Evolutionary conservation across 345 rosid species (phyloP), one percentile per base, ranked within the genome.

Genomic region (Carallia pectinifolia): DNA sequence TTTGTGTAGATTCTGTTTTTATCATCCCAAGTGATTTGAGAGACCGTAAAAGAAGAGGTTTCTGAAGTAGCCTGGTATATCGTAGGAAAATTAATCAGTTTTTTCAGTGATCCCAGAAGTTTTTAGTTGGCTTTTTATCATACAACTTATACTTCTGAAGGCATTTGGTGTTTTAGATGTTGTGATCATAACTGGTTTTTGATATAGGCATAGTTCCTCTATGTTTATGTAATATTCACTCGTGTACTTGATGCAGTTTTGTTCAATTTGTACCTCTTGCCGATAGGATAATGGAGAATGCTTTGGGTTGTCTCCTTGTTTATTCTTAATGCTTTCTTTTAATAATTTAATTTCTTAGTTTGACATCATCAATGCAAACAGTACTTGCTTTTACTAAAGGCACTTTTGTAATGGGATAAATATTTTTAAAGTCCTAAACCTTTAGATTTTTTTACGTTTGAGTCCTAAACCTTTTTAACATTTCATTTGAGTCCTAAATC

Each of bases 1-100:
- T 94, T 65, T 94, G 97, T 74, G 95, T 94, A 68, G 97, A 89
- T 86, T 81, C 96, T 54, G 98, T 94, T 71, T 91, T 78, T 76
- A 87, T 94, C 30, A 82, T 85, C 75, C 97, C 97, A 39, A 88
- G 86, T 64, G 81, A 86, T 64, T 72, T 93, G 84, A 86, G 71
- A 79, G 86, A 79, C 29, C 78, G 61, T 53, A 88, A 64, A 78
- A 84, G 79, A 77, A 83, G 68, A 72, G 83, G 56, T 73, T 77
- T 67, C 52, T 73, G 74, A 85, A 85, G 75, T 82, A 89, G 82
- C 69, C 61, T 4, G 54, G 19, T 53, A 36, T 48, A 31, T 18
- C 15, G 33, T 38, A 62, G 69, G 44, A 2, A 70, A 65, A 69
- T 75, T 71, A 40, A 56, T 64, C 36, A 52, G 36, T 72, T 31